Percentiles rank a stretch among this genome's conserved stretches.
Evolutionary conservation across 2,329 filamentous ascomycete species (phyloP).

Genomic region (Fonsecaea multimorphosa): DNA sequence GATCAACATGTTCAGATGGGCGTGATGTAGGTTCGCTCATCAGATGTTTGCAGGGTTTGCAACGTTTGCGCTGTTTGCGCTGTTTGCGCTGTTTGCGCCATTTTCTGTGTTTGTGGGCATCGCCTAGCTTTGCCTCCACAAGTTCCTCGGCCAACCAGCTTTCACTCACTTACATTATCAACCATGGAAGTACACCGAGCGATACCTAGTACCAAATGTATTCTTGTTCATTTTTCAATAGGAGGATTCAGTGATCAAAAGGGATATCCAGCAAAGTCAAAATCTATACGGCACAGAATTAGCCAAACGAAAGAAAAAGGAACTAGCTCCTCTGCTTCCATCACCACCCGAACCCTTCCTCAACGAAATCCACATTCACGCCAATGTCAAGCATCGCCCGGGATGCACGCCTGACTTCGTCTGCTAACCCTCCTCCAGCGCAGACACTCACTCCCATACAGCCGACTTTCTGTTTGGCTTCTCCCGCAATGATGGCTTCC

Average conservation of each 20-base stretch:
- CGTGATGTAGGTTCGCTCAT: neutral
- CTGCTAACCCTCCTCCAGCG: constrained; percentile 74
- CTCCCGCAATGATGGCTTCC: constrained; percentile 76
- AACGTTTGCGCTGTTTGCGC: neutral
- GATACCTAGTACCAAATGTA: neutral
- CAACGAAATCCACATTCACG: constrained; percentile 71
- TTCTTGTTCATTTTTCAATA: neutral
- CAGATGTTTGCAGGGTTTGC: neutral
- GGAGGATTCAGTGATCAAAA: neutral
- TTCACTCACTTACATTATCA: too few species aligned
- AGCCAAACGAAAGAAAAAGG: neutral
- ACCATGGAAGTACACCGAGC: neutral
- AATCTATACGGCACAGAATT: neutral
- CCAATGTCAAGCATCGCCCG: constrained; percentile 65
- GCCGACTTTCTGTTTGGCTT: constrained; percentile 80
- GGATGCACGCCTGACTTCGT: constrained; percentile 75
- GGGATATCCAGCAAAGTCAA: neutral
- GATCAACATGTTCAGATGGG: neutral
- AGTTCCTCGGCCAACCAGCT: neutral
- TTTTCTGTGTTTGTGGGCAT: neutral
- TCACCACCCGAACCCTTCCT: constrained; percentile 70
- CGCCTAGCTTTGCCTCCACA: neutral
- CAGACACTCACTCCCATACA: constrained; percentile 88
- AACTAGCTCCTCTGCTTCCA: neutral
- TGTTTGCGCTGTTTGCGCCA: neutral